Evolutionary conservation across 2,329 filamentous ascomycete genomes (phyloP).

Genomic region (Calonectria leucothoes): DNA sequence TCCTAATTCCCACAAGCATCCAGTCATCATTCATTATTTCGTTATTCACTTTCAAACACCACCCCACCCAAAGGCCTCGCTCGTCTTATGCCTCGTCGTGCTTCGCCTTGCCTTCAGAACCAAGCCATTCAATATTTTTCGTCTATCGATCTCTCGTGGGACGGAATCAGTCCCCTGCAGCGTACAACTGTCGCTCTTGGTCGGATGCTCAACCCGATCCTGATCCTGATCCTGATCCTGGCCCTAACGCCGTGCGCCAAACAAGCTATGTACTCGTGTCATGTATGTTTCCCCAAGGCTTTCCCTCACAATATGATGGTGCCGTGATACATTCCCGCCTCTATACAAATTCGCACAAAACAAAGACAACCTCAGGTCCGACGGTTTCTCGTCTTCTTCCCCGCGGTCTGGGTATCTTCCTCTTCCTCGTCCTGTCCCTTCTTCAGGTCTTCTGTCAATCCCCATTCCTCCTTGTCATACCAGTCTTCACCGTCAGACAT

Average conservation of each 20-base stretch:
- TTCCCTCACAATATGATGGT: neutral
- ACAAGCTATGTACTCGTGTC: constrained; percentile 17
- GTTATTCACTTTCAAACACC: neutral
- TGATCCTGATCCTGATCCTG: neutral
- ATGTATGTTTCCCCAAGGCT: constrained; percentile 9
- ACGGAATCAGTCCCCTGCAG: neutral
- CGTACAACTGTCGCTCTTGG: neutral
- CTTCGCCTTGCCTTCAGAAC: neutral
- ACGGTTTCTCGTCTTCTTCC: constrained; percentile 71
- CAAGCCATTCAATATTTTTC: constrained; percentile 3
- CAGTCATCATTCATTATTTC: neutral
- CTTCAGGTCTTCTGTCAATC: constrained; percentile 77
- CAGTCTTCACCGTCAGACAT: constrained; percentile 92
- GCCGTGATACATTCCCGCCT: neutral
- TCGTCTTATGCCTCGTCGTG: neutral
- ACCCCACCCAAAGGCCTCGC: neutral
- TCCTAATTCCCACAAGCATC: neutral
- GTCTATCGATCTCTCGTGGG: neutral
- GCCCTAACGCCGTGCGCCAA: constrained; percentile 20
- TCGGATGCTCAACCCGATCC: neutral
- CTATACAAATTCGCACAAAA: constrained; percentile 11
- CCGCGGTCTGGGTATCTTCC: constrained; percentile 72
- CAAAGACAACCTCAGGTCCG: constrained; percentile 44
- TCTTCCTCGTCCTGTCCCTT: constrained; percentile 88
- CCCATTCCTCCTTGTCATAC: constrained; percentile 88